Base-by-base conservation (phyloP, 257 asterid genomes). In the Fraxinus excelsior region DNA sequence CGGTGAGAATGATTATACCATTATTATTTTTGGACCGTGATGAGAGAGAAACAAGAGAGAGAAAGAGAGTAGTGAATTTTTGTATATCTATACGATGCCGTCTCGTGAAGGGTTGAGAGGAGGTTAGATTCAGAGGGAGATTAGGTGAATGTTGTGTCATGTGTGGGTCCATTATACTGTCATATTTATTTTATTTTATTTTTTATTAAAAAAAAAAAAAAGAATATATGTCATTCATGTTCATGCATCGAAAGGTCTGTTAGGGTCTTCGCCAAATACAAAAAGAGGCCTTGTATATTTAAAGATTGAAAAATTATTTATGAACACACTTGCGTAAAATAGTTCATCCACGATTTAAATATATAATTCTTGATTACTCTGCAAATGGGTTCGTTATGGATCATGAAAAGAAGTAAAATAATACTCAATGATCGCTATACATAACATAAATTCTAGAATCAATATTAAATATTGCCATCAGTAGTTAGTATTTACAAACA, bases 1-100 rank as follows among this genome's bases (percentile, higher is more conserved):
- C 83, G 80, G 86, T 87, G 83, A 90, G 84, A 91, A 93, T 93
- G 88, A 91, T 91, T 87, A 84, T 79, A 88, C 88, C 86, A 93
- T 89, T 84, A 92, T 91, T 87, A 79, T 56, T 37, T 82, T 81
- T 82, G 84, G 87, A 81, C 88, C 80, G 18, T 64, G 65, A 58
- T 35, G 71, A 51, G 35, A 62, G 68, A 26, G 68, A 62, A 62
- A 62, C 40, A 62, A 31, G 21, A 21, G 7, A 29, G 51, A 62
- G 18, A 6, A 67, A 25, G 40, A 60, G 10, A 44, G 12, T 35
- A 4, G 32, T 46, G 42, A 51, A 21, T 13, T 0, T 74, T 44
- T 77, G 66, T 29, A 8, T 72, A 38, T 78, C 40, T 40, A 77
- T 79, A 70, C 77, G 89, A 71, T 86, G 92, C 87, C 91, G 87